Percentiles rank a stretch among this genome's conserved stretches.
Conservation (phyloP, 2,329 filamentous ascomycete species). For the Trichoderma sp. region DNA sequence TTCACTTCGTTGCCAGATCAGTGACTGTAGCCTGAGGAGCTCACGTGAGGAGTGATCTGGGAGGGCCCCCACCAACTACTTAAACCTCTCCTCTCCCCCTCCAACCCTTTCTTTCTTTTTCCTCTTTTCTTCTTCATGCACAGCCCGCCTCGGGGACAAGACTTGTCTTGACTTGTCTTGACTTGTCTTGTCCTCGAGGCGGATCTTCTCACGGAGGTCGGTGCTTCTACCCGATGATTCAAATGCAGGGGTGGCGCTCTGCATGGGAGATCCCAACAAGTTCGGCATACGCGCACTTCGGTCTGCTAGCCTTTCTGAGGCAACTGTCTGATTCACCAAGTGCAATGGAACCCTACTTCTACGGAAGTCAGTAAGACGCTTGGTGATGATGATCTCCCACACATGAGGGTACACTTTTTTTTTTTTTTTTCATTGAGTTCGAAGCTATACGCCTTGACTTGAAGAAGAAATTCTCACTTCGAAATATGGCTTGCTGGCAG, state of each 20-base stretch:
- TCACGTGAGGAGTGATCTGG: constrained; percentile 18
- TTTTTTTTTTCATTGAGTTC: constrained; percentile 22
- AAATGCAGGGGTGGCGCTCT: neutral
- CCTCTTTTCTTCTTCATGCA: neutral
- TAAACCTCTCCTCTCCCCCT: constrained; percentile 20
- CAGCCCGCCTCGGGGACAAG: neutral
- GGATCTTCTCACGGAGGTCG: neutral
- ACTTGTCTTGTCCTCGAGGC: neutral
- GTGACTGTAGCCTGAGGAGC: constrained; percentile 12
- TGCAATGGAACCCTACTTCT: neutral
- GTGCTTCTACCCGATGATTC: constrained; percentile 11
- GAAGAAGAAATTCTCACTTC: constrained; percentile 21
- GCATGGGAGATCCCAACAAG: neutral
- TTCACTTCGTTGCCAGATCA: neutral
- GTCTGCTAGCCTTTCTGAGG: neutral
- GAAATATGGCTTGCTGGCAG: neutral
- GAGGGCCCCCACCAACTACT: constrained; percentile 9
- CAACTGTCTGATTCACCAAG: neutral
- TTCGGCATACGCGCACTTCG: neutral
- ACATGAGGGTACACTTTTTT: neutral
- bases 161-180: too few species aligned
- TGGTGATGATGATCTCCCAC: neutral
- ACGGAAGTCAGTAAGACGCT: neutral
- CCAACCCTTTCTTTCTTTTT: constrained; percentile 11
- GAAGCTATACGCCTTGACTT: constrained; percentile 21